Conservation (phyloP, 345 rosid species). For the Lagerstroemia speciosa region DNA sequence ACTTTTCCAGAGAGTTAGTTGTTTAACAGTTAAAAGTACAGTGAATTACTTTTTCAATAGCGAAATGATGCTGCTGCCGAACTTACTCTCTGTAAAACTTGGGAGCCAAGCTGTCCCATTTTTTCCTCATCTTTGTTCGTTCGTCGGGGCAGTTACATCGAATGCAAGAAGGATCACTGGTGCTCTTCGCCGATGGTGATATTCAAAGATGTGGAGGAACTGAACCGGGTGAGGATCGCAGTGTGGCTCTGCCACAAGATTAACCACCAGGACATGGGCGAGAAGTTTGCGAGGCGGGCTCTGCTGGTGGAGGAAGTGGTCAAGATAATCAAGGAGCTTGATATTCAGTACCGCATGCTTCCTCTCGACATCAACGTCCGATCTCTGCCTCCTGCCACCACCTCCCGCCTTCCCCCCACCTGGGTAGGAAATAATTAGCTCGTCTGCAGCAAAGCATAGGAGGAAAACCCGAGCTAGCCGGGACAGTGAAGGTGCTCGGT, state of each 20-base stretch:
- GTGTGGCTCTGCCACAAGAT: constrained; percentile 60
- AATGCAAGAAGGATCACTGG: constrained; percentile 73
- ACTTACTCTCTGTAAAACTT: too few relatives aligned
- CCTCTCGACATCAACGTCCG: constrained; percentile 60
- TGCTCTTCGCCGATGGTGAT: constrained; percentile 36
- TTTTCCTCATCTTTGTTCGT: too few relatives aligned
- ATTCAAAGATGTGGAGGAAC: constrained; percentile 40
- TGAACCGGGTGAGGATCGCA: constrained; percentile 40
- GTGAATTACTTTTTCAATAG: too few relatives aligned
- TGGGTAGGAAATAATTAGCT: constrained; percentile 10
- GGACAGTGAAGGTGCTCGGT: too few relatives aligned
- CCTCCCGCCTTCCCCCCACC: constrained; percentile 30
- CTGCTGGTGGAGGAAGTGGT: constrained; percentile 57
- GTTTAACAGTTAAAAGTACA: too few relatives aligned
- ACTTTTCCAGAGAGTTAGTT: too few relatives aligned
- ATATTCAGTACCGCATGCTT: constrained; percentile 50
- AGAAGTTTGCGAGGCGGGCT: constrained; percentile 42
- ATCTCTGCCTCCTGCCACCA: constrained; percentile 31
- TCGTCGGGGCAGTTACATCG: constrained; percentile 51
- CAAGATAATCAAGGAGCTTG: constrained; percentile 57
- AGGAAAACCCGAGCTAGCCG: not conserved
- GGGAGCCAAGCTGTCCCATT: too few relatives aligned
- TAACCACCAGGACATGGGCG: constrained; percentile 54
- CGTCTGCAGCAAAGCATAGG: not conserved
- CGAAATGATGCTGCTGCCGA: too few relatives aligned